These are phyloP conservation scores for Leptomonas seymouri DNA, from an alignment of 208 protist genomes.

Conservation along the genomic window DNA sequence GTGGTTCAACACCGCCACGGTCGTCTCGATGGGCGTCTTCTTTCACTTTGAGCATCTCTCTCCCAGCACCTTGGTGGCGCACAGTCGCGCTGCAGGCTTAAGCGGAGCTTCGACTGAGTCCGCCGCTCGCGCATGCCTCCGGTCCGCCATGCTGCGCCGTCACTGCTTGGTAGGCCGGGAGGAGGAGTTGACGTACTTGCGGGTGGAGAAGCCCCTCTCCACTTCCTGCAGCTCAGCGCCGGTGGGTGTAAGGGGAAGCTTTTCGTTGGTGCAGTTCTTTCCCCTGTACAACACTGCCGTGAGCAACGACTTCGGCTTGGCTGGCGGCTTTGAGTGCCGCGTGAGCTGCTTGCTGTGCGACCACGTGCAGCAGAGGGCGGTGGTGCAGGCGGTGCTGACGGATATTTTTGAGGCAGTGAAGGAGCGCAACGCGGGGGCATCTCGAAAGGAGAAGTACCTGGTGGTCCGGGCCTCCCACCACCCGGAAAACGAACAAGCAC, in stretches of 20 bases:
- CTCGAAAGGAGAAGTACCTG: conserved; percentile 29
- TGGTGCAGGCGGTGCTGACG: conserved; percentile 23
- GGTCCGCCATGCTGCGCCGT: conserved; percentile 39
- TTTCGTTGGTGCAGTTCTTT: conserved; percentile 78
- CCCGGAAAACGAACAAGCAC: conserved; percentile 37
- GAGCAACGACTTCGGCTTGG: conserved; percentile 36
- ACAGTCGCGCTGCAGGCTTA: conserved; percentile 14
- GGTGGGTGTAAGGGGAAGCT: neutral
- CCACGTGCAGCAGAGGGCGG: conserved; percentile 22
- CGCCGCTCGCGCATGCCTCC: conserved; percentile 37
- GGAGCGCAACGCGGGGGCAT: conserved; percentile 20
- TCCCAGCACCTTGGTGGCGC: conserved; percentile 12
- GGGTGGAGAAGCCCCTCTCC: conserved; percentile 7
- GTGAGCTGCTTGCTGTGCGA: conserved; percentile 69
- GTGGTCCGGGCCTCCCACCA: conserved; percentile 23
- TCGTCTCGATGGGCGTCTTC: conserved; percentile 66
- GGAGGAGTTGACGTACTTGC: conserved; percentile 55
- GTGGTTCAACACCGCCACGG: conserved; percentile 65
- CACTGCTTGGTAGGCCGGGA: conserved; percentile 46
- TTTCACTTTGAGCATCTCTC: conserved; percentile 44
- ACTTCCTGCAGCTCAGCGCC: neutral
- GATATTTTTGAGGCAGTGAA: conserved; percentile 29
- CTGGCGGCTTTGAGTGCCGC: conserved; percentile 73
- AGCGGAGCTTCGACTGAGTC: conserved; percentile 33
- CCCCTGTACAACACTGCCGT: conserved; percentile 35